Conservation (phyloP, 805 yeast species). For the Pichia ethanolica region DNA sequence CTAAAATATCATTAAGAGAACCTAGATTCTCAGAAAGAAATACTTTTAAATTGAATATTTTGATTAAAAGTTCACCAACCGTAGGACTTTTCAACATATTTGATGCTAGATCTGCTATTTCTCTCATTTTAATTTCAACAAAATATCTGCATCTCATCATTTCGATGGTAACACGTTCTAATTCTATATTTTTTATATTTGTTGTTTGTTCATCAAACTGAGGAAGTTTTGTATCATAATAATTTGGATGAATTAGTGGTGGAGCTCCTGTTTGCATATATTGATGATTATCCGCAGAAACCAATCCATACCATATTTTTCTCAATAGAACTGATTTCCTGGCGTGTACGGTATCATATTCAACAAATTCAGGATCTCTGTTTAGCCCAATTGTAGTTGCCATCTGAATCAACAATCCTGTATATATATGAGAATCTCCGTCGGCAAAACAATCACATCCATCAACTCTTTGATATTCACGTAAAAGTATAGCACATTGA, state of each 20-base stretch:
- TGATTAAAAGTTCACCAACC: conserved; percentile 30
- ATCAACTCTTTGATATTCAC: conserved; percentile 41
- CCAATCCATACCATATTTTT: conserved; percentile 49
- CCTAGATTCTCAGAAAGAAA: no score
- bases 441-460: conserved; percentile 49
- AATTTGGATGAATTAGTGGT: conserved; percentile 31
- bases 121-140: conserved; percentile 26
- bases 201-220: conserved; percentile 26
- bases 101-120: conserved; percentile 32
- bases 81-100: conserved; percentile 34
- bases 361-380: conserved; percentile 1
- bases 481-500: conserved; percentile 45
- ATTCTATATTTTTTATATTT: conserved; percentile 28
- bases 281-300: conserved; percentile 38
- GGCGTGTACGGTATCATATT: not conserved
- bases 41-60: conserved; percentile 20
- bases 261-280: conserved; percentile 43
- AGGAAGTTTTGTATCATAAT: conserved; percentile 49
- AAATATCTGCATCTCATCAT: conserved; percentile 25
- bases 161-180: conserved; percentile 36
- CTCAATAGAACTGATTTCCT: conserved; percentile 39
- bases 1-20: no score
- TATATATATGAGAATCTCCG: conserved; percentile 48
- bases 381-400: conserved; percentile 55
- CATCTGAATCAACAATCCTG: conserved; percentile 56